Conservation (phyloP, 306 rosid species). For the Boehmeria nivea region DNA sequence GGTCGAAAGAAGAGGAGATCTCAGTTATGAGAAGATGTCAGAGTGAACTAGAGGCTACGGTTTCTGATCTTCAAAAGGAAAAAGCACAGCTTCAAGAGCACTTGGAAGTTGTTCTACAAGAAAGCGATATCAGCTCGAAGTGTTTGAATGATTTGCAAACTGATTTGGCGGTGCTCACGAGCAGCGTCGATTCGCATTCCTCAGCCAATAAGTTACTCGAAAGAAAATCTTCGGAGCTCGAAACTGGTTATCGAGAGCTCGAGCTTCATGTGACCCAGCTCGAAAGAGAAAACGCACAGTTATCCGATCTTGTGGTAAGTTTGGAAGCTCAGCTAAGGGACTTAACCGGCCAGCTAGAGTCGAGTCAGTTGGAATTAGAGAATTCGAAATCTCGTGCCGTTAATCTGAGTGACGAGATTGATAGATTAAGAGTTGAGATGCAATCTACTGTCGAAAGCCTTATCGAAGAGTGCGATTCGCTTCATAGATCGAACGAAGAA, state of each 20-base stretch:
- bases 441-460: slow-evolving; percentile 33
- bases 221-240: slow-evolving; percentile 30
- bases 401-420: slow-evolving; percentile 28
- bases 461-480: slow-evolving; percentile 29
- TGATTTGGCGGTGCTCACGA: slow-evolving; percentile 28
- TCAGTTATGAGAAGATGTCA: slow-evolving; percentile 13
- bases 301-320: slow-evolving; percentile 15
- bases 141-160: slow-evolving; percentile 32
- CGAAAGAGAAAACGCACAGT: slow-evolving; percentile 24
- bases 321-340: slow-evolving; percentile 38
- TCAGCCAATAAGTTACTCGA: slow-evolving; percentile 33
- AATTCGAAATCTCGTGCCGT: slow-evolving; percentile 23
- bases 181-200: slow-evolving; percentile 26
- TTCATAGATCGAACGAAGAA: slow-evolving; percentile 31
- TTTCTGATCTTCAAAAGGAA: slow-evolving; percentile 30
- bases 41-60: too few relatives aligned
- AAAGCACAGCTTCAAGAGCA: slow-evolving; percentile 29
- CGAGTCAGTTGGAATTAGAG: slow-evolving; percentile 26
- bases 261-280: slow-evolving; percentile 28
- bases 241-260: slow-evolving; percentile 26
- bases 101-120: slow-evolving; percentile 26
- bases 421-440: slow-evolving; percentile 12
- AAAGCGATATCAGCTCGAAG: slow-evolving; percentile 30
- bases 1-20: slow-evolving; percentile 35
- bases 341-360: too few relatives aligned